Percentiles rank a stretch among this genome's conserved stretches.
Conservation (phyloP, 2,329 filamentous ascomycete species). For the Talaromyces sp. region DNA sequence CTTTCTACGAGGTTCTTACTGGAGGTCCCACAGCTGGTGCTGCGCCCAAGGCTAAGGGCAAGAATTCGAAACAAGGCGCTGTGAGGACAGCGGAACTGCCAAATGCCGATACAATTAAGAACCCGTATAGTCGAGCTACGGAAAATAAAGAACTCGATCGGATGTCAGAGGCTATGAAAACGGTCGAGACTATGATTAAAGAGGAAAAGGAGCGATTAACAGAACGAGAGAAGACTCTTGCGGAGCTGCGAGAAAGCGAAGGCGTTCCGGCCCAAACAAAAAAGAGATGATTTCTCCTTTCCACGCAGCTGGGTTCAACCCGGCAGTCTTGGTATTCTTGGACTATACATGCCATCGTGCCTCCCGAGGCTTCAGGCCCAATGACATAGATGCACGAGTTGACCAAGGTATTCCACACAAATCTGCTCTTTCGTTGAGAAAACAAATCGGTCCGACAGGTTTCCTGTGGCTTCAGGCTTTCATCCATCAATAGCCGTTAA, state of each 20-base stretch:
- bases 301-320: background rate
- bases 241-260: constrained; percentile 52
- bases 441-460: too few relatives aligned
- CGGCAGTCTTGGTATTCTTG: background rate
- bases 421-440: too few relatives aligned
- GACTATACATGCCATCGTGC: background rate
- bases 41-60: constrained; percentile 62
- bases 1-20: constrained; percentile 86
- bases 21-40: constrained; percentile 57
- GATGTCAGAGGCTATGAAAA: constrained; percentile 63
- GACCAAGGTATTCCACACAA: too few relatives aligned
- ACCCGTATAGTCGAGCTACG: constrained; percentile 73
- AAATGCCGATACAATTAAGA: constrained; percentile 64
- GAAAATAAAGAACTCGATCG: constrained; percentile 68
- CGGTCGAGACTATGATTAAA: constrained; percentile 63
- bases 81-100: constrained; percentile 77
- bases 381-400: too few relatives aligned
- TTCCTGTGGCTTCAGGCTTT: too few relatives aligned
- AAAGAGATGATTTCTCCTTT: constrained; percentile 37
- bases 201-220: constrained; percentile 65
- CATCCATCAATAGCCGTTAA: too few relatives aligned
- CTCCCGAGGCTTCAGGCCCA: too few relatives aligned
- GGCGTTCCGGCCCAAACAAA: constrained; percentile 44
- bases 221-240: constrained; percentile 63
- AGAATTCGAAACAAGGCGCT: constrained; percentile 53